Base-by-base conservation (phyloP, 805 yeast species). In the Zygotorulaspora florentina region DNA sequence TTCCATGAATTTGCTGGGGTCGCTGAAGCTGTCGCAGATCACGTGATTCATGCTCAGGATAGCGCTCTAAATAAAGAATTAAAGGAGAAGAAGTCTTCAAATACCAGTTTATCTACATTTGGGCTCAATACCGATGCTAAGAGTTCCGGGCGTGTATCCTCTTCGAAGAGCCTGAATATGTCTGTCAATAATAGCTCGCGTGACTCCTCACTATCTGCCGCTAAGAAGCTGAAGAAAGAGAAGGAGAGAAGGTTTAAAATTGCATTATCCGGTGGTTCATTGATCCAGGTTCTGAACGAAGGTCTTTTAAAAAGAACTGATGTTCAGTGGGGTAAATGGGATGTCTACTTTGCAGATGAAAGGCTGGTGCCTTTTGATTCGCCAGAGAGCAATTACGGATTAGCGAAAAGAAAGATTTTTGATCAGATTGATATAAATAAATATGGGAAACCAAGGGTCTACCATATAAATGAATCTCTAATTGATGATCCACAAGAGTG, bases 21-120 rank as follows among this genome's bases (percentile, higher is more conserved):
- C 27, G 97, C 98, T 2, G 95, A 86, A 44, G 98, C 98, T 18
- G 96, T 91, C 25, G 97, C 97, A 1, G 96, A 93, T 67, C 96
- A 90, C 66, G 84, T 91, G 40, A 80, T 89, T 29, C 79, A 86
- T 25, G 95, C 96, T 10, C 98, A 93, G 68, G 87, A 90, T 60
- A 65, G 62, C 45, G 73, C 74, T 1, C 54, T 71, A 16, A 50
- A 47, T n/a, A 44, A 48, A 37, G 49, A 49, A 33, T 43, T 40
- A 17, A 54, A 57, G 46, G 48, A 47, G 44, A 29, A 51, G 56
- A 48, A 61, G 52, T 45, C 41, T 25, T 59, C 63, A 2, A 49
- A 39, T 33, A 55, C 53, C 16, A 51, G 52, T 40, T 45, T 57
- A 18, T 33, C 20, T 16, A 16, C 36, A 45, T 39, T 30, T 45